These are phyloP conservation scores for Waltergamsia citrina DNA, from an alignment of 2,329 filamentous ascomycete genomes.

Conservation along the genomic window DNA sequence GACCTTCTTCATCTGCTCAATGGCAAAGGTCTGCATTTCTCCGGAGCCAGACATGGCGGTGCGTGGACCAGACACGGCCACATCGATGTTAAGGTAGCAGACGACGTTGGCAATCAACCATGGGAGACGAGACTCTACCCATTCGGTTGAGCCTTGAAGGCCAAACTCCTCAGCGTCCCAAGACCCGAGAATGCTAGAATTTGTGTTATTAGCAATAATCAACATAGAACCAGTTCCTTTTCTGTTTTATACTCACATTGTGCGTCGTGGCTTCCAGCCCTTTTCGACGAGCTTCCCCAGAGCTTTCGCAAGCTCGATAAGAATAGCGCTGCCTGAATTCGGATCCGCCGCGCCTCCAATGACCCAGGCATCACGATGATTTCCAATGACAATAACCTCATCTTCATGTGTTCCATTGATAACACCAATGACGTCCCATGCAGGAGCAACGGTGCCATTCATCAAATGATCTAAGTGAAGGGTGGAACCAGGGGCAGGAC, in stretches of 20 bases:
- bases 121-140: constrained; percentile 73
- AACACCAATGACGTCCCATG: constrained; percentile 73
- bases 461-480: constrained; percentile 61
- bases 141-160: constrained; percentile 72
- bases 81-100: constrained; percentile 74
- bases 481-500: constrained; percentile 42
- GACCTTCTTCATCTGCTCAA: constrained; percentile 50
- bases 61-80: constrained; percentile 48
- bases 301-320: constrained; percentile 66
- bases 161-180: constrained; percentile 75
- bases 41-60: constrained; percentile 54
- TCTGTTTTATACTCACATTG: constrained; percentile 24
- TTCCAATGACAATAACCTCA: constrained; percentile 69
- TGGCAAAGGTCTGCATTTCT: constrained; percentile 54
- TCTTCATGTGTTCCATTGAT: constrained; percentile 70
- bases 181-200: constrained; percentile 56
- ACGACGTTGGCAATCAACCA: constrained; percentile 66
- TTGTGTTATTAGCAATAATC: neutral
- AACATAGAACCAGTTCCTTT: neutral
- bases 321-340: constrained; percentile 67
- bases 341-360: constrained; percentile 79
- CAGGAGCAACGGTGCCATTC: constrained; percentile 57
- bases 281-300: constrained; percentile 59
- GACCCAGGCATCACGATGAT: constrained; percentile 78
- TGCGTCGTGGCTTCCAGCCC: constrained; percentile 73